Evolutionary conservation across 257 asterid species (phyloP).

Genomic region (Ehretia macrophylla): DNA sequence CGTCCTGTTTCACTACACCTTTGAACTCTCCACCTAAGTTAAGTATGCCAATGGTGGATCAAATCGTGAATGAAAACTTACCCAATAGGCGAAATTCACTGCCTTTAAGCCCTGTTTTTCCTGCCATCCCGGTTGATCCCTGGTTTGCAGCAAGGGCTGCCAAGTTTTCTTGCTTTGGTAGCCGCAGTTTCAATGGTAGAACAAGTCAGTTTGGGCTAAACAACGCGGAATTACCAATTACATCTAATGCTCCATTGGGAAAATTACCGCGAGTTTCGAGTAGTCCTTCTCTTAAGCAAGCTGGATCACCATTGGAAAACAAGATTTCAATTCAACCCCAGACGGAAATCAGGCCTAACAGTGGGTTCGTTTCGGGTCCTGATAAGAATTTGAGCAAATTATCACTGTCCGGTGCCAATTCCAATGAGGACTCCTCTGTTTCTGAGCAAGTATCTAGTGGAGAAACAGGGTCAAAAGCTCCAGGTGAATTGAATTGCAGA

Average conservation of each 20-base stretch:
- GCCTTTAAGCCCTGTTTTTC: conserved; percentile 28
- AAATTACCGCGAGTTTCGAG: conserved; percentile 62
- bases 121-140: conserved; percentile 58
- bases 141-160: conserved; percentile 82
- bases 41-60: conserved; percentile 26
- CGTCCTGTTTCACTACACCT: conserved; percentile 29
- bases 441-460: conserved; percentile 49
- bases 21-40: conserved; percentile 42
- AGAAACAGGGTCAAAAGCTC: conserved; percentile 49
- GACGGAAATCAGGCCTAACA: conserved; percentile 26
- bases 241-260: conserved; percentile 34
- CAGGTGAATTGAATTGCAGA: conserved; percentile 47
- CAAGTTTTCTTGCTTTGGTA: conserved; percentile 74
- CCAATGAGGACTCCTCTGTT: conserved; percentile 36
- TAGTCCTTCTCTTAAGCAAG: conserved; percentile 50
- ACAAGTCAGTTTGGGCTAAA: conserved; percentile 28
- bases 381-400: conserved; percentile 34
- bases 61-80: conserved; percentile 11
- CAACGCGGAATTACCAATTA: conserved; percentile 21
- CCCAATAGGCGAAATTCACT: conserved; percentile 23
- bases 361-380: conserved; percentile 25
- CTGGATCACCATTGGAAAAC: conserved; percentile 36
- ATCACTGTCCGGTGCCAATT: conserved; percentile 33
- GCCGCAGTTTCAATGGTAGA: conserved; percentile 67
- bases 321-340: conserved; percentile 21